Percentiles rank a stretch among this genome's conserved stretches.
Evolutionary conservation across 805 yeast genomes (phyloP).

Genomic region (Blastobotrys attinorum): DNA sequence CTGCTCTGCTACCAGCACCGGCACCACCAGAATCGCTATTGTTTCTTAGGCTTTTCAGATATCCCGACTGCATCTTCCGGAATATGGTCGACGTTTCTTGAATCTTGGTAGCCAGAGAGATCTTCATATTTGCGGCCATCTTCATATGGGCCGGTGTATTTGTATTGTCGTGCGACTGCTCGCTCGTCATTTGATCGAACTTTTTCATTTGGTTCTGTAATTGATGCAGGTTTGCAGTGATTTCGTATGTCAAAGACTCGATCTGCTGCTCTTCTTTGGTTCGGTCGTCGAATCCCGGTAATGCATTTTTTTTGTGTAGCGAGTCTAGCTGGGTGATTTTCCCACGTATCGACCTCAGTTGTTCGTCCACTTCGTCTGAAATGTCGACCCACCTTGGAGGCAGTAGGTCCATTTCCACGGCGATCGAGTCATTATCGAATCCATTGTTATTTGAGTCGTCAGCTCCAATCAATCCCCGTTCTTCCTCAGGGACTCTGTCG

Average conservation of each 20-base stretch:
- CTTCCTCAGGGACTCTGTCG: constrained; percentile 42
- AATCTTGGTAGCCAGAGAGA: constrained; percentile 74
- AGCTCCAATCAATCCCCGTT: constrained; percentile 45
- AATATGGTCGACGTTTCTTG: constrained; percentile 73
- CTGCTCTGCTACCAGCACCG: too few relatives aligned
- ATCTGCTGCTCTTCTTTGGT: constrained; percentile 67
- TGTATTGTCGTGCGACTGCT: constrained; percentile 26
- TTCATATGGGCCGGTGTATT: constrained; percentile 42
- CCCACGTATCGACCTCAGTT: constrained; percentile 43
- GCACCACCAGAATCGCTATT: too few relatives aligned
- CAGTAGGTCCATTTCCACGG: constrained; percentile 53
- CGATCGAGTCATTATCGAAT: too few relatives aligned
- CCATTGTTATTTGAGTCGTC: too few relatives aligned
- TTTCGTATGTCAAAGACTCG: constrained; percentile 64
- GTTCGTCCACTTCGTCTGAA: constrained; percentile 60
- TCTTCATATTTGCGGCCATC: constrained; percentile 73
- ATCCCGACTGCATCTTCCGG: constrained; percentile 81
- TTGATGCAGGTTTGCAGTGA: constrained; percentile 68
- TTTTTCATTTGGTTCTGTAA: constrained; percentile 71
- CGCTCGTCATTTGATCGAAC: constrained; percentile 39
- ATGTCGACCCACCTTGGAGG: constrained; percentile 78
- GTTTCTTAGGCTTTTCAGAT: constrained; percentile 73
- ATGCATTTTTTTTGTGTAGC: constrained; percentile 69
- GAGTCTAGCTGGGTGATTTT: constrained; percentile 55
- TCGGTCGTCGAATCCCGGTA: constrained; percentile 85